Evolutionary conservation across 768 basidiomycete species (phyloP).

Genomic region (Pleurotus eryngii): DNA sequence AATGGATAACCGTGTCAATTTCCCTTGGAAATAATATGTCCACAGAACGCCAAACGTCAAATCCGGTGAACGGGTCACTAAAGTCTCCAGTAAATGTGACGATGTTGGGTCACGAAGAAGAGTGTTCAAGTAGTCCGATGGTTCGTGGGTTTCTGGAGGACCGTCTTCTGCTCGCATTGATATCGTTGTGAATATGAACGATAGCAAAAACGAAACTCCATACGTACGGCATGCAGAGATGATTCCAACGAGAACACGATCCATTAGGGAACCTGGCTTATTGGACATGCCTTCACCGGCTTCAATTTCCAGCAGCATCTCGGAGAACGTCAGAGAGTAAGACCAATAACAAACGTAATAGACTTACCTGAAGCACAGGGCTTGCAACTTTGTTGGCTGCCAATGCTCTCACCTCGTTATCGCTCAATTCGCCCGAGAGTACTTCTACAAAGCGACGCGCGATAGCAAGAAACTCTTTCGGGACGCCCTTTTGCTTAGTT

Average conservation of each 20-base stretch:
- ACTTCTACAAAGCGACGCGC: slow-evolving; percentile 45
- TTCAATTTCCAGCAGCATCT: slow-evolving; percentile 87
- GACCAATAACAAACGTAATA: slow-evolving; percentile 8
- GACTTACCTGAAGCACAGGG: slow-evolving; percentile 65
- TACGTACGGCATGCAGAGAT: slow-evolving; percentile 62
- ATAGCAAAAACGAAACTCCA: not conserved
- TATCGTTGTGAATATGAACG: no score
- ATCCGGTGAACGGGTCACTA: slow-evolving; percentile 61
- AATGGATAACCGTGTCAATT: slow-evolving; percentile 64
- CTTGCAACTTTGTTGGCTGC: slow-evolving; percentile 77
- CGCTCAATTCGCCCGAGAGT: slow-evolving; percentile 51
- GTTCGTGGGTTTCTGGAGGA: slow-evolving; percentile 34
- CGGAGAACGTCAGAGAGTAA: slow-evolving; percentile 1
- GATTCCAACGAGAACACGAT: slow-evolving; percentile 73
- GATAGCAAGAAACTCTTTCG: slow-evolving; percentile 46
- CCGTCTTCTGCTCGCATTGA: slow-evolving; percentile 28
- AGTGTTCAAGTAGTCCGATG: slow-evolving; percentile 77
- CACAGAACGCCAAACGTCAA: slow-evolving; percentile 67
- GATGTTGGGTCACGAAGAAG: slow-evolving; percentile 84
- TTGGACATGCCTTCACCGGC: slow-evolving; percentile 59
- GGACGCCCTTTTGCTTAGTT: slow-evolving; percentile 23
- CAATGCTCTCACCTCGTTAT: slow-evolving; percentile 74
- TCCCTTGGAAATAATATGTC: slow-evolving; percentile 74
- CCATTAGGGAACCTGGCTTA: slow-evolving; percentile 71
- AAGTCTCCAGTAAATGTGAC: slow-evolving; percentile 85